A percentile compares a stretch with the other conserved stretches of the same genome.
phyloP scores from a whole-genome alignment of 1,284 basidiomycete species.

The Schizophyllum amplum region DNA sequence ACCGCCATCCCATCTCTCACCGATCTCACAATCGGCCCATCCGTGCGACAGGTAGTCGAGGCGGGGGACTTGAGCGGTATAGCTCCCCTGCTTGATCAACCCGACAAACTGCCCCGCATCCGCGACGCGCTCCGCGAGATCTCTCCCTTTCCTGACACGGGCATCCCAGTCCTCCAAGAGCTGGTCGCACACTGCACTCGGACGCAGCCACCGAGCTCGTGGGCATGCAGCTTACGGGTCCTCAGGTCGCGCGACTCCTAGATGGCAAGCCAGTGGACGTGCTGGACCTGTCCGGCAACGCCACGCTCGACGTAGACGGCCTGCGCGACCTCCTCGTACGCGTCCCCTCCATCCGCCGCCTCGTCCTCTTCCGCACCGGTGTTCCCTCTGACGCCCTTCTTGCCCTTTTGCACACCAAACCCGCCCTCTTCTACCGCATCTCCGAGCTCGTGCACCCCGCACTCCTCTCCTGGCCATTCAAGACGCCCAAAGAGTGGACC shows the following conservation, averaged over 20 bases:
- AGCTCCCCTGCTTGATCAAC: slow-evolving; percentile 19
- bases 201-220: slow-evolving; percentile 12
- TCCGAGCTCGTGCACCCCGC: slow-evolving; percentile 22
- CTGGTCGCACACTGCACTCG: slow-evolving; percentile 12
- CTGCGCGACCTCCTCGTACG: slow-evolving; percentile 15
- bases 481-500: slow-evolving; percentile 1
- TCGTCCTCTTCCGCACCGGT: slow-evolving; percentile 19
- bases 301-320: slow-evolving; percentile 15
- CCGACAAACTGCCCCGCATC: slow-evolving; percentile 17
- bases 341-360: slow-evolving; percentile 16
- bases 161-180: slow-evolving; percentile 15
- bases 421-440: slow-evolving; percentile 18
- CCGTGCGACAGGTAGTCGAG: slow-evolving; percentile 18
- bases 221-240: slow-evolving; percentile 14
- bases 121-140: slow-evolving; percentile 11
- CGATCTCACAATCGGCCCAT: slow-evolving; percentile 18
- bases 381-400: slow-evolving; percentile 17
- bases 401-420: slow-evolving; percentile 14
- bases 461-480: slow-evolving; percentile 3
- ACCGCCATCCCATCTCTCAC: slow-evolving; percentile 16
- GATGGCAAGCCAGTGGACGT: slow-evolving; percentile 7
- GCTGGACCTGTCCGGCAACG: slow-evolving; percentile 16
- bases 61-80: slow-evolving; percentile 15
- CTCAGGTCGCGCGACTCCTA: slow-evolving; percentile 13
- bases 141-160: slow-evolving; percentile 19